Base-by-base conservation (phyloP, 495 filamentous ascomycete genomes). In the Lepraria neglecta region DNA sequence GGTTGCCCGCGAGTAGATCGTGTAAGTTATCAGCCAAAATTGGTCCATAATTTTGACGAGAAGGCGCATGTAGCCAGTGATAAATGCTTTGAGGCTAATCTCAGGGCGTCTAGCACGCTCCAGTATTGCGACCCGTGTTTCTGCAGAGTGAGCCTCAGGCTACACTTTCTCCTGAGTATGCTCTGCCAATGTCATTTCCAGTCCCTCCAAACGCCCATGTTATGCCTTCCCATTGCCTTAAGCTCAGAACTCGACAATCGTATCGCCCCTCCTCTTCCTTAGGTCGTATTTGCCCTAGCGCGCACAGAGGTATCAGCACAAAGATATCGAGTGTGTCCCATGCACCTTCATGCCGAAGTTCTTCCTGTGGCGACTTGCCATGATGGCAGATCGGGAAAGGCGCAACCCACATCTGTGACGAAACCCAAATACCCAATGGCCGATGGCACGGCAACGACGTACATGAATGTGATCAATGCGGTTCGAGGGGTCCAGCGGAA, bases 401-500 rank as follows among this genome's bases (percentile, higher is more conserved):
- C 44, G 12, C 17, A 42, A 82, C 87, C 79, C 79, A 98, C 94
- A 72, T 97, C 92, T 31, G 84, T 89, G 61, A 77, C 80, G 68
- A 85, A 95, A 21, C 80, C 89, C 42, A 92, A 55, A 63, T 85
- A 84, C 40, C 84, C 84, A 57, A 96, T 45, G 40, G 86, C 73
- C 35, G 73, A 70, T 6, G 94, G 94, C 27, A 97, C 80, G 42
- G 82, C 74, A 30, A 84, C 74, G 59, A 86, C 79, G 74, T 90
- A 96, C 38, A 84, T 70, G 68, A 96, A 82, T 4, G 84, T 87
- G 63, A 95, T 64, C 78, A 83, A 83, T 28, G 88, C 90, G 48
- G 91, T 94, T 65, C 88, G 80, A 28, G 83, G 80, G 15, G 86
- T 97, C 88, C 89, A 97, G 68, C 89, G 83, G 82, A 97, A 98